phyloP scores from a whole-genome alignment of 345 rosid species.

The Aquilaria sinensis region DNA sequence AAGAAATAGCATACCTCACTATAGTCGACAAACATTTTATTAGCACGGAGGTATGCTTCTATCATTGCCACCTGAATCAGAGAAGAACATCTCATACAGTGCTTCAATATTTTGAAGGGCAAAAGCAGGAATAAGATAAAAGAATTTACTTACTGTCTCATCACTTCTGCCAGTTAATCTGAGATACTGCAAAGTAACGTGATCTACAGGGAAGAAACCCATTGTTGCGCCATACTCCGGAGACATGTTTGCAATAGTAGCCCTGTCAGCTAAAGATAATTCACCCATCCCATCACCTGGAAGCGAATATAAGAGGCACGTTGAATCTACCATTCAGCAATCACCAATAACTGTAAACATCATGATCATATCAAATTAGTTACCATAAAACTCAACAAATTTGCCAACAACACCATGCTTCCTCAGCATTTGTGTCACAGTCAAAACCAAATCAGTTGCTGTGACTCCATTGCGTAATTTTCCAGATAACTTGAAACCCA shows the following conservation, averaged over 20 bases:
- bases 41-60: slow-evolving; percentile 93
- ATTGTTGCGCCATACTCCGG: slow-evolving; percentile 99
- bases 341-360: too few relatives aligned
- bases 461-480: slow-evolving; percentile 82
- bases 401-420: slow-evolving; percentile 99
- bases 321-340: slow-evolving; percentile 11
- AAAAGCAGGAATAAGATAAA: slow-evolving; percentile 4
- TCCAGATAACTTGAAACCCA: slow-evolving; percentile 93
- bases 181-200: slow-evolving; percentile 88
- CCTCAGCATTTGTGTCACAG: slow-evolving; percentile 96
- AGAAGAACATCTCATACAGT: slow-evolving; percentile 11
- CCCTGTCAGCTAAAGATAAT: slow-evolving; percentile 95
- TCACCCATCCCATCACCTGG: slow-evolving; percentile 92
- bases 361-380: slow-evolving; percentile 9
- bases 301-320: slow-evolving; percentile 9
- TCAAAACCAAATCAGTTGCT: slow-evolving; percentile 96
- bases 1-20: slow-evolving; percentile 51
- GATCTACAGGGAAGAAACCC: slow-evolving; percentile 99
- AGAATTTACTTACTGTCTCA: slow-evolving; percentile 62
- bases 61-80: slow-evolving; percentile 73
- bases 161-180: slow-evolving; percentile 97
- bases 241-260: slow-evolving; percentile 98
- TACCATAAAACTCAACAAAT: slow-evolving; percentile 99
- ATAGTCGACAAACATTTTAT: slow-evolving; percentile 93
- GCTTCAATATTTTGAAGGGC: slow-evolving; percentile 7